Conservation (phyloP, 2,329 filamentous ascomycete genomes). For the Fusarium sulawesiense region DNA sequence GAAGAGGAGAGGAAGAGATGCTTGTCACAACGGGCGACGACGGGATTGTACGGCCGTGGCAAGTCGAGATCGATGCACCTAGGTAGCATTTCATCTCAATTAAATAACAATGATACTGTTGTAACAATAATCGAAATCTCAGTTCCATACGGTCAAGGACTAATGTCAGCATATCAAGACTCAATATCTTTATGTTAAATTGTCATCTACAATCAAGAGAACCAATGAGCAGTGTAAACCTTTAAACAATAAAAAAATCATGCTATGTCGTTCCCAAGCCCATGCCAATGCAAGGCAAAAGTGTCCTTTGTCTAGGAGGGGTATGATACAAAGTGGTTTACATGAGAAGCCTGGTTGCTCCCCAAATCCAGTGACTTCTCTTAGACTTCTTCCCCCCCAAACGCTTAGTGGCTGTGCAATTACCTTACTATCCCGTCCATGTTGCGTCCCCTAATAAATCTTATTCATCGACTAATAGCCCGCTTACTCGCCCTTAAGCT, state of each 20-base stretch:
- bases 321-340: slow-evolving; percentile 51
- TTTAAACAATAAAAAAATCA: slow-evolving; percentile 34
- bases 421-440: slow-evolving; percentile 29
- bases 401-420: slow-evolving; percentile 36
- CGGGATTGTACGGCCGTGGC: slow-evolving; percentile 87
- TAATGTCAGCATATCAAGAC: background rate
- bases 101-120: slow-evolving; percentile 1
- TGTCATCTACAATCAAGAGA: background rate
- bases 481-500: slow-evolving; percentile 73
- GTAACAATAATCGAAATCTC: slow-evolving; percentile 2
- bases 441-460: slow-evolving; percentile 21
- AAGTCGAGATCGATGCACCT: slow-evolving; percentile 54
- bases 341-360: slow-evolving; percentile 44
- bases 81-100: slow-evolving; percentile 19
- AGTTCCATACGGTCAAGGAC: background rate
- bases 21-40: slow-evolving; percentile 93
- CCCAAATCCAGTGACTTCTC: slow-evolving; percentile 39
- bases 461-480: background rate
- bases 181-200: slow-evolving; percentile 3
- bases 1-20: slow-evolving; percentile 77
- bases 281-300: slow-evolving; percentile 41
- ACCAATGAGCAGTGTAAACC: slow-evolving; percentile 16
- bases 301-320: slow-evolving; percentile 47
- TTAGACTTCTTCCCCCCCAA: slow-evolving; percentile 41
- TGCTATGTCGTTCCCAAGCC: slow-evolving; percentile 45